Evolutionary conservation across 352 stramenopile genomes (phyloP).

Genomic region (Phytophthora boehmeriae): DNA sequence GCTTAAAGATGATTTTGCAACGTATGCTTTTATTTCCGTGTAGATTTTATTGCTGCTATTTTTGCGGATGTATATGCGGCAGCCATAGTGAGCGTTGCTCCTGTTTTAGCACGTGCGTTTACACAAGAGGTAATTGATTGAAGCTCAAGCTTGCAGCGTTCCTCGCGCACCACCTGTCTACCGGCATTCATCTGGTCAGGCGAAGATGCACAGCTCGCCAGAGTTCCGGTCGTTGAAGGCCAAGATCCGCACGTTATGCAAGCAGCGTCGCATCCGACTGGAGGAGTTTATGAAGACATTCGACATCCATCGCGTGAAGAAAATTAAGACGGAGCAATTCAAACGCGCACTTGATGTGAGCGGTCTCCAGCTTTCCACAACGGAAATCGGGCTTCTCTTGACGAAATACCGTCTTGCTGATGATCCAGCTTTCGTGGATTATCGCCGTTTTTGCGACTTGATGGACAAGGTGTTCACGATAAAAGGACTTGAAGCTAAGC

Average conservation of each 20-base stretch:
- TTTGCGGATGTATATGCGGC: conserved; percentile 20
- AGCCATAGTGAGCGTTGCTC: no score
- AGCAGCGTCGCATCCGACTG: conserved; percentile 79
- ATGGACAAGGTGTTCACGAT: conserved; percentile 87
- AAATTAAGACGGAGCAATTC: conserved; percentile 83
- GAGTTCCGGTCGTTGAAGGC: conserved; percentile 85
- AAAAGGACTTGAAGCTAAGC: conserved; percentile 77
- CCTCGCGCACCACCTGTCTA: neutral
- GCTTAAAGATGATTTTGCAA: conserved; percentile 21
- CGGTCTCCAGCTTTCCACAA: conserved; percentile 58
- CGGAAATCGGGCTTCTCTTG: conserved; percentile 64
- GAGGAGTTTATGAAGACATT: conserved; percentile 92
- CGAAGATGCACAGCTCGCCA: conserved; percentile 65
- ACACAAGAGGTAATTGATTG: neutral
- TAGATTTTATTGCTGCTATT: conserved; percentile 37
- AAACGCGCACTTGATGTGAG: conserved; percentile 80
- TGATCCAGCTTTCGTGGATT: conserved; percentile 73
- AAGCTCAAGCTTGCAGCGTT: conserved; percentile 7
- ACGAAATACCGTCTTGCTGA: conserved; percentile 70
- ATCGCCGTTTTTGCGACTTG: conserved; percentile 82
- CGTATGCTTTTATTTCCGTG: no score
- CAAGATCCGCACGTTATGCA: conserved; percentile 80
- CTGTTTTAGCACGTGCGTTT: no score
- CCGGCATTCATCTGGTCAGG: neutral
- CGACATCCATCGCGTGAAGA: conserved; percentile 84